Evolutionary conservation across 495 filamentous ascomycete species (phyloP), one percentile per base, ranked within the genome.

Genomic region (Glarea lozoyensis): DNA sequence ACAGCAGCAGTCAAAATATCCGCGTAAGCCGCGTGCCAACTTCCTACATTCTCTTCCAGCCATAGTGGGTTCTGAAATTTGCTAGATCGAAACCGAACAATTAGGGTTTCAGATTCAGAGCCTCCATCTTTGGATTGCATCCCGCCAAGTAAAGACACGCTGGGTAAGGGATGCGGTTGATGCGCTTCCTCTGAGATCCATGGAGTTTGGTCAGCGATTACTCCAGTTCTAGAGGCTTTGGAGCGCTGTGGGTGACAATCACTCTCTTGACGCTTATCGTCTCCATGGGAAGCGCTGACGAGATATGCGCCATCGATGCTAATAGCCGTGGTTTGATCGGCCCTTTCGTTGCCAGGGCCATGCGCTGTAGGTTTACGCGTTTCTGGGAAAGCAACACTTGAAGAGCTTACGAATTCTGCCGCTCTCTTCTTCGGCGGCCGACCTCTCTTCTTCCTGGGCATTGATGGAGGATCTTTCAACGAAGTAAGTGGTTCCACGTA

Each of bases 71-170:
- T 11, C 29, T 40, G 50, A 10, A 54, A 30, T 22, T 33, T 45
- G 2, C 16, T 30, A 5, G 41, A 55, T 19, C 46, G 48, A 49
- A 55, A 55, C 2, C 52, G 29, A 6, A 25, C 35, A 37, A 52
- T 19, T 31, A 10, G 35, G 21, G 22, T 11, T 6, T 34, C 30
- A 15, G 13, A 9, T 36, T 9, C 15, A n/a, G 23, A 19, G 11
- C 15, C 21, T 29, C n/a, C 22, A 6, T 9, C 6, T 4, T 16
- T 19, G n/a, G 21, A 16, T 17, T 11, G 3, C 40, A 2, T 43
- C 40, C 9, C 15, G 34, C 5, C 13, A 17, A 13, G 30, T 43
- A 18, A 34, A 43, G 9, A 20, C 40, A 9, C 9, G 4, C n/a
- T 29, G 32, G 19, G 4, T 4, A 9, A 4, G 30, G 12, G 25